Evolutionary conservation across 345 rosid species (phyloP).

Genomic region (Hibiscus tridactylites): DNA sequence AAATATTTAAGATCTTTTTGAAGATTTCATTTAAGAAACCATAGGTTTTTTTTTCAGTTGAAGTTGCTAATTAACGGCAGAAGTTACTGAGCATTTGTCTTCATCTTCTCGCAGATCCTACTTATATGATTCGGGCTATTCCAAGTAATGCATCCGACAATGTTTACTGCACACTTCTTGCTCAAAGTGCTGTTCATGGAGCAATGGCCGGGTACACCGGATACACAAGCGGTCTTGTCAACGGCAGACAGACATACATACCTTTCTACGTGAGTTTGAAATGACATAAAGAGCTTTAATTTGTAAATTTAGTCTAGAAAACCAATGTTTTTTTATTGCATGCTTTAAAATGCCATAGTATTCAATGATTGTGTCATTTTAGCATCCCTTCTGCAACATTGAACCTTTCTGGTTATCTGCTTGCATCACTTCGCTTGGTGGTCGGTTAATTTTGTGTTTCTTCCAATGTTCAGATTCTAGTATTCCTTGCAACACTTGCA

Average conservation of each 20-base stretch:
- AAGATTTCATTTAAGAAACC: background rate
- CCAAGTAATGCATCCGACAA: conserved; percentile 89
- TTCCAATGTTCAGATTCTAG: background rate
- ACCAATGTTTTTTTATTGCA: background rate
- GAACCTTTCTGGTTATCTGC: background rate
- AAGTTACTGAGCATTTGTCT: conserved; percentile 4
- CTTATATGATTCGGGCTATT: conserved; percentile 83
- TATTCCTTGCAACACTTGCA: background rate
- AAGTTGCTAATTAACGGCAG: background rate
- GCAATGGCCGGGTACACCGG: conserved; percentile 97
- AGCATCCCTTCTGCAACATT: background rate
- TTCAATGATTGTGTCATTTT: background rate
- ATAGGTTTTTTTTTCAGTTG: background rate
- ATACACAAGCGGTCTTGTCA: conserved; percentile 67
- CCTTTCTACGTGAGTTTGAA: conserved; percentile 62
- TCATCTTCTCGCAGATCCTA: conserved; percentile 48
- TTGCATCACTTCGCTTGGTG: background rate
- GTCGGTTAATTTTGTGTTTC: background rate
- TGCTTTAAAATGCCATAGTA: background rate
- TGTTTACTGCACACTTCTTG: conserved; percentile 86
- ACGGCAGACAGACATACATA: conserved; percentile 80
- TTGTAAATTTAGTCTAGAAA: background rate
- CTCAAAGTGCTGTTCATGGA: conserved; percentile 84
- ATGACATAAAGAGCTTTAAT: background rate
- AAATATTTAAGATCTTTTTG: background rate